These are phyloP conservation scores for Gentiana dahurica DNA, from an alignment of 257 asterid genomes.

Conservation along the genomic window DNA sequence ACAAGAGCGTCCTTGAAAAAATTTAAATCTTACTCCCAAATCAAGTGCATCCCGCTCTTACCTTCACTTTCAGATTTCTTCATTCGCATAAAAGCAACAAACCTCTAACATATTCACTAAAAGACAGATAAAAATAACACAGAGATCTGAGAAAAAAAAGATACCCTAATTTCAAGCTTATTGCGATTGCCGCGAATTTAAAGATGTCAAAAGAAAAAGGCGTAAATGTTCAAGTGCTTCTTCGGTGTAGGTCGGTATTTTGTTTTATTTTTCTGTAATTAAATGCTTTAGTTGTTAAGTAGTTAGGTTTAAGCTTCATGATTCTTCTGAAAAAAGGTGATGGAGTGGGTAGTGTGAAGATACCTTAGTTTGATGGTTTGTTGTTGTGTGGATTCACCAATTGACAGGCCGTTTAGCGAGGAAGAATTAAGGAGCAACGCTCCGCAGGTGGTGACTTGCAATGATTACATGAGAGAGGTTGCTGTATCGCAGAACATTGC, in stretches of 20 bases:
- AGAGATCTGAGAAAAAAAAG: conserved; percentile 11
- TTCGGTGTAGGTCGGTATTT: conserved; percentile 69
- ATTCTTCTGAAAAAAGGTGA: no score
- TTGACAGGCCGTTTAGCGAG: conserved; percentile 72
- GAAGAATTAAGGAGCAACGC: conserved; percentile 83
- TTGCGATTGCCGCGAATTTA: neutral
- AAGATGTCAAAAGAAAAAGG: conserved; percentile 78
- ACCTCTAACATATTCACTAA: neutral
- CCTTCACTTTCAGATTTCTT: conserved; percentile 17
- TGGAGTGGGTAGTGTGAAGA: neutral
- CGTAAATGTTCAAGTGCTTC: conserved; percentile 90
- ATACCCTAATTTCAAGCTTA: neutral
- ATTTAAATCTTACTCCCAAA: conserved; percentile 22
- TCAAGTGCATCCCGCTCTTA: conserved; percentile 30
- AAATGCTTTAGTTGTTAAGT: neutral
- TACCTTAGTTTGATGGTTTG: neutral
- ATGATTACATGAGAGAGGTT: conserved; percentile 75
- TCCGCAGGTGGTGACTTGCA: conserved; percentile 82
- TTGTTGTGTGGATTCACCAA: neutral
- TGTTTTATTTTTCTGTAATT: neutral
- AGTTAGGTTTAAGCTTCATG: no score
- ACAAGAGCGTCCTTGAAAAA: conserved; percentile 25
- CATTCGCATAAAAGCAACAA: conserved; percentile 3
- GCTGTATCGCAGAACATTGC: conserved; percentile 76
- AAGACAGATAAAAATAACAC: neutral